phyloP scores from a whole-genome alignment of 2,329 filamentous ascomycete species.

The Akanthomyces muscarius region DNA sequence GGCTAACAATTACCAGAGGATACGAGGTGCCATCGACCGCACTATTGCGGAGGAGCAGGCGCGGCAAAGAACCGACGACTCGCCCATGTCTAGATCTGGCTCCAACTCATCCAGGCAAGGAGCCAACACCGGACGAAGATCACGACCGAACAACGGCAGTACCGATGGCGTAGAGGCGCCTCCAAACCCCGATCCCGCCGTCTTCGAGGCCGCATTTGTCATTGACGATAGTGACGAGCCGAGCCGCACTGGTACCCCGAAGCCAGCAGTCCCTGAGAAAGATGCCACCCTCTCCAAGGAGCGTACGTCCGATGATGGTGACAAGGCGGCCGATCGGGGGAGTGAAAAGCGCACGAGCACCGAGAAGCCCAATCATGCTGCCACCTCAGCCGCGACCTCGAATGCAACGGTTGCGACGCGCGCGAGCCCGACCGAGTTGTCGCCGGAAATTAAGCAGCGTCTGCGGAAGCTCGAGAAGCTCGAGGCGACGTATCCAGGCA shows the following conservation, averaged over 20 bases:
- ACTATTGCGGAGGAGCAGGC: conserved; percentile 90
- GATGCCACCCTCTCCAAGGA: conserved; percentile 23
- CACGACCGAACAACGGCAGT: conserved; percentile 38
- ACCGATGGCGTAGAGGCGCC: conserved; percentile 37
- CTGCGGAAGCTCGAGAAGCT: conserved; percentile 86
- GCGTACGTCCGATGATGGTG: conserved; percentile 19
- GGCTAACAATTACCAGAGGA: conserved; percentile 50
- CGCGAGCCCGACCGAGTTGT: conserved; percentile 49
- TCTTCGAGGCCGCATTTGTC: conserved; percentile 82
- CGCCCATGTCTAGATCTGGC: conserved; percentile 37
- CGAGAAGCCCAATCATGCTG: conserved; percentile 20
- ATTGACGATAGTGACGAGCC: conserved; percentile 77
- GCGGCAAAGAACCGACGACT: conserved; percentile 58
- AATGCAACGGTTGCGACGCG: conserved; percentile 20
- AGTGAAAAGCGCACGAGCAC: conserved; percentile 15
- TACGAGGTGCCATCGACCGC: conserved; percentile 80
- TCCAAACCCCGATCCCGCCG: conserved; percentile 70
- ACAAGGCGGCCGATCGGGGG: conserved; percentile 18
- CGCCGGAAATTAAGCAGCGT: conserved; percentile 69
- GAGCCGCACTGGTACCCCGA: conserved; percentile 59
- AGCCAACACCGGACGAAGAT: conserved; percentile 28
- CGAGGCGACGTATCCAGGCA: conserved; percentile 82
- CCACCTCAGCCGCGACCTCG: conserved; percentile 13
- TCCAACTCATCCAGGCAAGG: conserved; percentile 38
- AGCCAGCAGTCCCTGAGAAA: conserved; percentile 37